Evolutionary conservation across 2,329 filamentous ascomycete genomes (phyloP).

Genomic region (Xylariaceae sp.): DNA sequence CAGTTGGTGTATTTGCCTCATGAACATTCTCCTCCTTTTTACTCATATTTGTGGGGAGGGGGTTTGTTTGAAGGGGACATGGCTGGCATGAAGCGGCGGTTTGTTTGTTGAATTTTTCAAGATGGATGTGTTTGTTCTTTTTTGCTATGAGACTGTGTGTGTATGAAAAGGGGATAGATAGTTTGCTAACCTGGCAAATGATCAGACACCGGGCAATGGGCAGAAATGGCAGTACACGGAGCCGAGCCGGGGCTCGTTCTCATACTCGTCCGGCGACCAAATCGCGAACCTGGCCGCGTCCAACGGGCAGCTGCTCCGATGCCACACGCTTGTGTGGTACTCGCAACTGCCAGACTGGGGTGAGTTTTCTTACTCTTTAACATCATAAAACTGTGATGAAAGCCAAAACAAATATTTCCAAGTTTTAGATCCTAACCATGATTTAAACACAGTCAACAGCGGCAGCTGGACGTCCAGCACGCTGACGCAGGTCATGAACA

Average conservation of each 20-base stretch:
- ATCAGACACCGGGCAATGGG: slow-evolving; percentile 53
- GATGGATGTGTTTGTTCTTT: neutral
- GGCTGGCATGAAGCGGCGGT: no score
- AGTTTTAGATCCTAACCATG: no score
- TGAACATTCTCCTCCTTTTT: no score
- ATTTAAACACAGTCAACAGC: slow-evolving; percentile 25
- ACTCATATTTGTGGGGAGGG: no score
- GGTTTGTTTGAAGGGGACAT: no score
- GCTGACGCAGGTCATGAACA: slow-evolving; percentile 50
- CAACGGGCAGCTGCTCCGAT: slow-evolving; percentile 51
- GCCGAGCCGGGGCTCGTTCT: slow-evolving; percentile 50
- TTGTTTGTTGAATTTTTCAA: neutral
- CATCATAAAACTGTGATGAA: no score
- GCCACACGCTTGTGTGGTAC: slow-evolving; percentile 46
- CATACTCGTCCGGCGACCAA: slow-evolving; percentile 51
- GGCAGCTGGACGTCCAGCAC: slow-evolving; percentile 53
- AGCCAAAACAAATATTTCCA: no score
- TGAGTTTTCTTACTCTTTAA: slow-evolving; percentile 9
- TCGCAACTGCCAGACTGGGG: slow-evolving; percentile 15
- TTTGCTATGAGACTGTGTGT: no score
- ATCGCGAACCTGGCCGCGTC: slow-evolving; percentile 42
- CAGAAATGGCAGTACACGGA: slow-evolving; percentile 61
- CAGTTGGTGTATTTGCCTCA: no score
- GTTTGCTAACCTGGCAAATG: neutral
- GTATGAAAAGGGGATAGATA: neutral